Evolutionary conservation across 306 rosid species (phyloP), one percentile per base, ranked within the genome.

Genomic region (Vicia sativa): DNA sequence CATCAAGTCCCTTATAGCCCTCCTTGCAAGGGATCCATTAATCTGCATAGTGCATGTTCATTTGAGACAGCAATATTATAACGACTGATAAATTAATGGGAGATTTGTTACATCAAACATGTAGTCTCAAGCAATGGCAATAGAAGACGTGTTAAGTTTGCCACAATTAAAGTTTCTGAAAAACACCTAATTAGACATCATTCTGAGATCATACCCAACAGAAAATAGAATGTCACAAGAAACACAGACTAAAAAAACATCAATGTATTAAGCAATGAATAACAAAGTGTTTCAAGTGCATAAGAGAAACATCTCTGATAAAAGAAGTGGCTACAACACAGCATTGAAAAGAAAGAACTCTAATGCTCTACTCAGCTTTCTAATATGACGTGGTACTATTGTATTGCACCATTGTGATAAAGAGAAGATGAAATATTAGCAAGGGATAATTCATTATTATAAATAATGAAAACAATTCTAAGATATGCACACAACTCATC

Each of bases 21-120:
- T 78, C 83, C 92, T 78, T 23, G 92, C 89, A 21, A 87, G 87
- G 9, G 87, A 87, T 41, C 92, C 92, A 46, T 64, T 87, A 69
- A 87, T 56, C 87, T 85, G 84, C 11, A 26, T 4, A n/a, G 52
- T 56, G 39, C 28, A 78, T 1, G 67, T 1, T 62, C 6, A n/a
- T n/a, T n/a, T n/a, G 72, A 46, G 44, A 41, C n/a, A 1, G 25
- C 19, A 1, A 23, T 26, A 25, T 29, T 48, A 5, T 4, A 34
- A 25, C 5, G 4, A 21, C 16, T 48, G 2, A 39, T 39, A 38
- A 7, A 26, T 13, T 38, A 7, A 49, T 31, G 45, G 18, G 12
- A 48, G n/a, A n/a, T n/a, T n/a, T 11, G 9, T 13, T 13, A 29
- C 10, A 25, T 42, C 10, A 23, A 5, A 25, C 11, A 11, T 5